Conservation (phyloP, 1,139 yeast genomes). For the Debaryomyces sp. region DNA sequence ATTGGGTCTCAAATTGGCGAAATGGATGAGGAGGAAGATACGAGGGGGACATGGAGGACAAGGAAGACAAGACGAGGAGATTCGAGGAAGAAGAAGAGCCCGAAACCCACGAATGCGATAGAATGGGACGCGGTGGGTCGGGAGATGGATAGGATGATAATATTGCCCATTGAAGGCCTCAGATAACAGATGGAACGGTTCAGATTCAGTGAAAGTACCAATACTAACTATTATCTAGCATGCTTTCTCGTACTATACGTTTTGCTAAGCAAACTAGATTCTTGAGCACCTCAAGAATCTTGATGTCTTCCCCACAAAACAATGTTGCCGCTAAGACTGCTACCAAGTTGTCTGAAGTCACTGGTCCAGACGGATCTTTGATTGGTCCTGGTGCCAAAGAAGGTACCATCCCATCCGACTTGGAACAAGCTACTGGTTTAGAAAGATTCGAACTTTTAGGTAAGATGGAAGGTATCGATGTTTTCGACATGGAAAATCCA, state of each 20-base stretch:
- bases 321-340: slow-evolving; percentile 60
- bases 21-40: background rate
- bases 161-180: too few species aligned
- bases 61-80: background rate
- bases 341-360: slow-evolving; percentile 69
- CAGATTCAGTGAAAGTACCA: background rate
- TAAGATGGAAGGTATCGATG: slow-evolving; percentile 93
- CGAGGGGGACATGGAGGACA: background rate
- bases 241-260: slow-evolving; percentile 48
- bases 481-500: slow-evolving; percentile 89
- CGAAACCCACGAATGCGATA: background rate
- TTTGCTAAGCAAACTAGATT: slow-evolving; percentile 44
- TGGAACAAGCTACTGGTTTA: slow-evolving; percentile 97
- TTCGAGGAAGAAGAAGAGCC: background rate
- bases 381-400: slow-evolving; percentile 87
- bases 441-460: slow-evolving; percentile 96
- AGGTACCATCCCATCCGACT: slow-evolving; percentile 87
- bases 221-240: slow-evolving; percentile 30
- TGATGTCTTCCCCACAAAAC: slow-evolving; percentile 27
- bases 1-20: background rate
- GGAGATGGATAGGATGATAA: background rate
- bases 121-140: background rate
- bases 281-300: slow-evolving; percentile 40
- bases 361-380: slow-evolving; percentile 71
- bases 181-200: background rate